Evolutionary conservation across 441 rosid species (phyloP).

Genomic region (Populus tomentosa): DNA sequence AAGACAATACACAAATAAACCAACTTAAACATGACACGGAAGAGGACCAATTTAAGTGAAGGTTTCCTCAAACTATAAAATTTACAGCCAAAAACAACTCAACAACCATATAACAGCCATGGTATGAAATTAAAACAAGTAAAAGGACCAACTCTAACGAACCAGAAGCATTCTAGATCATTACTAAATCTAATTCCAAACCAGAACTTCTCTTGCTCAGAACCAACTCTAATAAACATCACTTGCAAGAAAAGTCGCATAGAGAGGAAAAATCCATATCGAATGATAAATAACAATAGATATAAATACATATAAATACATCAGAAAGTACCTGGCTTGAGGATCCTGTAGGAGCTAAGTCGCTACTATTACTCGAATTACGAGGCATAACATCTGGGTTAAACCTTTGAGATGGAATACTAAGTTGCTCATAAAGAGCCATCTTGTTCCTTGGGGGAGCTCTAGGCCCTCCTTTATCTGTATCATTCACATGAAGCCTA

Average conservation of each 20-base stretch:
- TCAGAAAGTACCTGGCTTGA: constrained; percentile 51
- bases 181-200: neutral
- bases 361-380: constrained; percentile 21
- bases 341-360: constrained; percentile 40
- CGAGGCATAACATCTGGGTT: constrained; percentile 33
- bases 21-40: neutral
- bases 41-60: neutral
- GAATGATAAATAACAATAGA: constrained; percentile 11
- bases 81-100: neutral
- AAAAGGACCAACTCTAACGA: neutral
- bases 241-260: neutral
- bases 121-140: neutral
- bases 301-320: neutral
- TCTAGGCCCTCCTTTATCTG: constrained; percentile 85
- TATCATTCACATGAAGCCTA: constrained; percentile 82
- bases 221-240: neutral
- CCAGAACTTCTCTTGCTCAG: neutral
- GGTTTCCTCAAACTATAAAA: neutral
- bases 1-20: neutral
- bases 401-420: constrained; percentile 78
- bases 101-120: neutral
- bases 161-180: neutral
- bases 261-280: neutral
- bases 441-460: constrained; percentile 99
- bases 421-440: constrained; percentile 95